Evolutionary conservation across 2,329 filamentous ascomycete species (phyloP), one percentile per base, ranked within the genome.

Genomic region (Microcera coccophila): DNA sequence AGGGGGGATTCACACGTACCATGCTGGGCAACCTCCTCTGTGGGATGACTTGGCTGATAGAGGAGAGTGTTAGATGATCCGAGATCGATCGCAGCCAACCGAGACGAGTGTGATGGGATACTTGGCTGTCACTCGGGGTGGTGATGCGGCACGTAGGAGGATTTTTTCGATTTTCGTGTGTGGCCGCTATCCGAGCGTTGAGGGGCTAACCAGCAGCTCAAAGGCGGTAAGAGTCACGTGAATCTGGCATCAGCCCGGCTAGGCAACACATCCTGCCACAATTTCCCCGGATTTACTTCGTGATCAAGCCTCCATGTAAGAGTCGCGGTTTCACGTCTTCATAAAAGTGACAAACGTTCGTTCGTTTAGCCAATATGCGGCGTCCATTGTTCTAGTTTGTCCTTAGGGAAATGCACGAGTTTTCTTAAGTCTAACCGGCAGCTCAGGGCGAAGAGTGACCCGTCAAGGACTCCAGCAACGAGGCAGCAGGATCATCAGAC

Each of bases 21-120:
- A 75, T 75, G 63, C 63, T 75, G 72, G 72, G 72, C 71, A 70
- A 73, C 63, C 68, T 74, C 70, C 67, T 72, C 71, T 70, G 57
- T 57, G 62, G 54, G 59, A 63, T 64, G 50, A 59, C 61, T 64
- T 59, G 63, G 55, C 58, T 62, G 47, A 55, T 50, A 58, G 58
- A 63, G 62, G 60, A 65, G 64, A 66, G 61, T 63, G 62, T 53
- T 49, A 52, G 58, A 57, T 48, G 62, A 63, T 56, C 59, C 59
- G 54, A 54, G 49, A 56, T 64, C 65, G 63, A 64, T 67, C 65
- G 58, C 63, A 62, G 62, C 63, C 63, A 62, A 46, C 38, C 41
- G 49, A 54, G 57, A 60, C 58, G 60, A 58, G 59, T 57, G 50
- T 58, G 52, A 62, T 59, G 54, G 54, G 57, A 55, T 54, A 62